Conservation (phyloP, 2,329 filamentous ascomycete genomes). For the Sclerotinia minor region DNA sequence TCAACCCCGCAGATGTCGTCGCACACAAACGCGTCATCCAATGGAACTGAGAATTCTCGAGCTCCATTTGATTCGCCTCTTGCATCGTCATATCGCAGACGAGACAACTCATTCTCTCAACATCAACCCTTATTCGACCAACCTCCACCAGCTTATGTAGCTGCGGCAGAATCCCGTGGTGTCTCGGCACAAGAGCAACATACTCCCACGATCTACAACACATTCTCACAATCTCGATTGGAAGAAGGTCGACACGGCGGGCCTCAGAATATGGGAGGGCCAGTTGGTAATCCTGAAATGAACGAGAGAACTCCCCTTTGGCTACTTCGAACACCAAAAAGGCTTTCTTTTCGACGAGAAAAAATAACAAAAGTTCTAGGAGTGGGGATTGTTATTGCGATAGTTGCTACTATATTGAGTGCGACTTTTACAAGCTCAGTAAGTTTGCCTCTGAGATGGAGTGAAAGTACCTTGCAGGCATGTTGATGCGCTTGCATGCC, state of each 20-base stretch:
- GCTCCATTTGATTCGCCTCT: background rate
- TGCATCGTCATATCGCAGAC: background rate
- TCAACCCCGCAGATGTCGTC: background rate
- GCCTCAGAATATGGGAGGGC: conserved; percentile 39
- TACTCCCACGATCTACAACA: conserved; percentile 32
- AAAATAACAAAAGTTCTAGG: conserved; percentile 29
- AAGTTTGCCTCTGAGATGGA: background rate
- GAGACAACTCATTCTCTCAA: background rate
- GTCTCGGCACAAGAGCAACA: conserved; percentile 14
- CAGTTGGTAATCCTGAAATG: conserved; percentile 26
- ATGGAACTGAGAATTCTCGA: background rate
- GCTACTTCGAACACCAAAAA: conserved; percentile 20
- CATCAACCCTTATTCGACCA: conserved; percentile 22
- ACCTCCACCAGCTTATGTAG: conserved; percentile 38
- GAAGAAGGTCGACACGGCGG: conserved; percentile 32
- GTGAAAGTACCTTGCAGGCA: background rate
- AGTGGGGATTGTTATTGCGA: conserved; percentile 31
- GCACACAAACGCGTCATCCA: conserved; percentile 7
- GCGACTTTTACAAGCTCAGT: background rate
- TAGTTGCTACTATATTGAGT: background rate
- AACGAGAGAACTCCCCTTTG: conserved; percentile 35
- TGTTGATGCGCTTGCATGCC: background rate
- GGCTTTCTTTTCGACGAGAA: conserved; percentile 19
- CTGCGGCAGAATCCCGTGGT: conserved; percentile 12
- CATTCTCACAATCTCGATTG: conserved; percentile 34